Base-by-base conservation (phyloP, 2,329 filamentous ascomycete genomes). In the Colletotrichum endophyticum region DNA sequence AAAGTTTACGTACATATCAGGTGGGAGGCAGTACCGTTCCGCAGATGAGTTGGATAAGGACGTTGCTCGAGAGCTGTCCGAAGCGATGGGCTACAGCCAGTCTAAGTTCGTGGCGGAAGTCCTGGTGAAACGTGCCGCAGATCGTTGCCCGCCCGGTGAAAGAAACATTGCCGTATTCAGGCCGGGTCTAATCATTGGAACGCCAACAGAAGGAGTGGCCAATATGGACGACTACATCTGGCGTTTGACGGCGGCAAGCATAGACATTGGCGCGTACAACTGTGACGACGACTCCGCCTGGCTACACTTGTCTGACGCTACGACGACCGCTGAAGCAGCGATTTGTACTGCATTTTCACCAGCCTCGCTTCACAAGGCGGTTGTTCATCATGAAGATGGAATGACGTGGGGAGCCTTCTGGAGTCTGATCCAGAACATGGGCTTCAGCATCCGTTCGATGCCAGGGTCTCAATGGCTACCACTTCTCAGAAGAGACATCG, bases 91-190 rank as follows among this genome's bases (percentile, higher is more conserved):
- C 2, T 81, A 81, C 56, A 77, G 67, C 59, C 79, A 80, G 70
- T 80, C 79, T 3, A 81, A 81, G 61, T 80, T 80, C 39, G 79
- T 81, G 9, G 70, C 79, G 4, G 78, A 81, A 25, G 73, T 76
- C 2, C 30, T 81, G 27, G 77, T 79, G 9, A 77, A 66, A 22
- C 70, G 79, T 15, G 78, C 77, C 2, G 78, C 79, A 5, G 66
- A 64, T 6, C 76, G 79, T 12, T 49, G 68, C 5, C 12, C 5
- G 2, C 1, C 28, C 6, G n/a, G 19, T 8, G n/a, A 8, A n/a
- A 66, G 73, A 8, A 72, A 72, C 5, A 73, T 75, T 2, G 53
- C 59, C 1, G 73, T 75, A 22, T 71, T 72, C 27, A 68, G 34
- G 6, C 75, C 73, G 4, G 79, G 77, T 56, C 77, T 79, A 13